Base-by-base conservation (phyloP, 257 asterid species). In the Vinca minor region DNA sequence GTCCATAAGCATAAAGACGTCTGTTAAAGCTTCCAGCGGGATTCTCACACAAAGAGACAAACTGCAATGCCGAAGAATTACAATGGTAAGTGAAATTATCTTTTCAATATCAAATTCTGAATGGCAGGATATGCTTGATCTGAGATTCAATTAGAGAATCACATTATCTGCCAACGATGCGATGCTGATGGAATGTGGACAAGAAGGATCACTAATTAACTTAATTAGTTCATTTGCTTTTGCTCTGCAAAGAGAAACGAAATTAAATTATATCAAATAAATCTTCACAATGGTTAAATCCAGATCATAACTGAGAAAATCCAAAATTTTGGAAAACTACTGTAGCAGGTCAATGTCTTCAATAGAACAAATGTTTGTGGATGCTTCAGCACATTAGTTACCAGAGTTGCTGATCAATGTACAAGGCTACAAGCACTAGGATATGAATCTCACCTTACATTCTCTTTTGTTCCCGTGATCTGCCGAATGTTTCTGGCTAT, bases 81-180 rank as follows among this genome's bases (percentile, higher is more conserved):
- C 28, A 47, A 57, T 20, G 52, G 67, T 74, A 55, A 72, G 75
- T 55, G 69, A 49, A 45, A 68, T 56, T 34, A 57, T 44, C 68
- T 32, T 35, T n/a, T n/a, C 10, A 4, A 7, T 32, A 9, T 59
- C 9, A 21, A 14, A 64, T 13, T 45, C 45, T 26, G 36, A 35
- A 58, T 28, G n/a, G 26, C 26, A 32, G 47, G 44, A 35, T 44
- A 12, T 38, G 39, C 47, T 61, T 4, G 61, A 12, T 25, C 28
- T 26, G 44, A 26, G 25, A 49, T n/a, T 20, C 49, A 35, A 55
- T 14, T 59, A 10, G 21, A 59, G 49, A 29, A 53, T 21, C 72
- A 89, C 98, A 95, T 84, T 78, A 69, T 92, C 82, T 4, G 88
- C 94, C 66, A 92, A 87, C 62, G 75, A 72, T 67, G 69, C 73